These are phyloP conservation scores for Phialophora chinensis DNA, from an alignment of 2,329 filamentous ascomycete genomes.

Conservation along the genomic window DNA sequence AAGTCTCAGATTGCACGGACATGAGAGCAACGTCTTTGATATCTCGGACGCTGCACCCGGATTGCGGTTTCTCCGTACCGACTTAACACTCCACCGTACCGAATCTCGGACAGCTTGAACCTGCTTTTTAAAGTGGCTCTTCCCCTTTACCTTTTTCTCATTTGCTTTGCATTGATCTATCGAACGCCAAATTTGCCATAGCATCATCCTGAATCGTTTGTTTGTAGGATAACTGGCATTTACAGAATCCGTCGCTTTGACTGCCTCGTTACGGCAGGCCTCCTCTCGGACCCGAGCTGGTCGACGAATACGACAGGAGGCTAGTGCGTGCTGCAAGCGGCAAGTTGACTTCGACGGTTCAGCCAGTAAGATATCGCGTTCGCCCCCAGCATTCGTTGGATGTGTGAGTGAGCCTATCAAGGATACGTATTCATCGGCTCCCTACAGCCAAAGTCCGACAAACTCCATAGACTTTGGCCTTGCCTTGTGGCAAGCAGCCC, in stretches of 20 bases:
- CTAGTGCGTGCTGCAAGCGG: constrained; percentile 9
- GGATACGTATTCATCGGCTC: not conserved
- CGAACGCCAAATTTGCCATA: not conserved
- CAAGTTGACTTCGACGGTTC: not conserved
- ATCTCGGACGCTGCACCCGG: not conserved
- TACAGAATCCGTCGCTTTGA: not conserved
- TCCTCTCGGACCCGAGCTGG: not conserved
- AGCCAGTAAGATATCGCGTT: constrained; percentile 4
- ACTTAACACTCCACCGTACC: not conserved
- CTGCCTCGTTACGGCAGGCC: not conserved
- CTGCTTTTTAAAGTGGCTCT: not conserved
- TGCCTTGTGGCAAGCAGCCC: not conserved
- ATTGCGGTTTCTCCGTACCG: not conserved
- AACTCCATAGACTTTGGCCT: constrained; percentile 10
- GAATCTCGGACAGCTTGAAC: not conserved
- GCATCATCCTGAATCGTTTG: not conserved
- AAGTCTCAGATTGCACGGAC: not conserved
- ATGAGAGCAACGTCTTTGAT: not conserved
- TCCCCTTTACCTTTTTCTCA: not conserved
- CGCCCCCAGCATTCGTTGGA: not conserved
- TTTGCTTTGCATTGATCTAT: not conserved
- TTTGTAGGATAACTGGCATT: not conserved
- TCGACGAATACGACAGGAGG: constrained; percentile 15
- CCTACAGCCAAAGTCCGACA: constrained; percentile 11
- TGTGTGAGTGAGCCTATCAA: not conserved